Base-by-base conservation (phyloP, 78 protist species). In the Anaeramoeba flamelloides region DNA sequence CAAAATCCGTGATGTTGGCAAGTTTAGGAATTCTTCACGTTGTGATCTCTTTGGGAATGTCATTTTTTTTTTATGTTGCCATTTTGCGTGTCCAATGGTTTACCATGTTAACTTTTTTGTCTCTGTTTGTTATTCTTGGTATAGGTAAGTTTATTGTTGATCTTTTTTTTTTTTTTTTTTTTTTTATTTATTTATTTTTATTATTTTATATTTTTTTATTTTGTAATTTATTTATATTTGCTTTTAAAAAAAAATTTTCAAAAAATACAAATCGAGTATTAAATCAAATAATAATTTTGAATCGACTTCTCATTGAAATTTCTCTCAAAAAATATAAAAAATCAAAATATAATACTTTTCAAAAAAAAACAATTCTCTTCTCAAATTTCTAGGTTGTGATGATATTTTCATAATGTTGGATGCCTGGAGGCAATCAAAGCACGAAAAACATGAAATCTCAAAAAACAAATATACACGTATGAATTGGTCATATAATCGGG, bases 371-470 rank as follows among this genome's bases (percentile, higher is more conserved):
- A 8, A 26, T 53, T 53, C 17, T 53, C 17, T 17, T 26, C 17
- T 53, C 17, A 26, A 26, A 26, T 26, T 26, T 26, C 17, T 26
- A 53, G 17, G 69, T 26, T 78, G 84, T 2, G 87, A 84, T n/a
- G 87, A 84, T 76, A 36, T 80, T 4, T 84, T 84, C 34, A 40
- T 84, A 36, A 74, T 84, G 40, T 1, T 84, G n/a, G 87, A 84
- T 34, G 78, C 81, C 1, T 84, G 83, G 84, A 77, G 30, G 39
- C 87, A 84, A 74, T 26, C 83, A 1, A 39, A 22, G 53, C 30
- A 30, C 3, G 31, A 76, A 78, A 38, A 40, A 8, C 65, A 38
- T 17, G 32, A 33, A 65, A 36, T 41, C 38, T 31, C 38, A 4
- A 40, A 65, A 65, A 8, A 1, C 41, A 80, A 80, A 33, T 39